Evolutionary conservation across 2,329 filamentous ascomycete genomes (phyloP), one percentile per base, ranked within the genome.

Genomic region (Ophiocordyceps australis): DNA sequence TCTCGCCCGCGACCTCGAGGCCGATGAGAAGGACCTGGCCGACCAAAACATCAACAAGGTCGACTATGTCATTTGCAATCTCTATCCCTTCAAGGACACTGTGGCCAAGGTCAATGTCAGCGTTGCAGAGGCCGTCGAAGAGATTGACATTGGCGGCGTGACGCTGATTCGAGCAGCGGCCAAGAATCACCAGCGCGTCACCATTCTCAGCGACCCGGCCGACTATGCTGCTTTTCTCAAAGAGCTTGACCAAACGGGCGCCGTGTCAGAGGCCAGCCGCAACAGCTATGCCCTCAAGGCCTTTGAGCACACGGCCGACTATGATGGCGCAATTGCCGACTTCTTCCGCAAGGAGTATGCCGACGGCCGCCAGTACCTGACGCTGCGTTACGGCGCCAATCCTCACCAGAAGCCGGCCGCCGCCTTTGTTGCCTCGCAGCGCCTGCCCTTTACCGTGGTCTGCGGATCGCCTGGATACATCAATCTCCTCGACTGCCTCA

Each of bases 331-430:
- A 40, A 98, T 98, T 49, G 77, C 86, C 19, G 80, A 80, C 44
- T 98, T 93, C 64, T 98, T 98, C 73, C 78, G 89, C 49, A 86
- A 91, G 65, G 76, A 92, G 57, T 98, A 95, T 47, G 83, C 89
- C 30, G 72, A 74, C 35, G 85, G 85, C 36, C 55, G 71, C 35
- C 81, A 94, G 57, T 74, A 92, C 53, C 47, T 91, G 32, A 61
- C 81, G 31, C 74, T 98, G 35, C 77, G 89, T 41, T 98, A 98
- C 51, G 89, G 89, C 33, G 80, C 82, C 43, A 98, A 98, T 62
- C 89, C 89, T 17, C 89, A 98, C 58, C 89, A 98, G 60, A 95
- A 94, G 65, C 85, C 86, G 23, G 89, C 89, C 17, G 72, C 83
- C 13, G 85, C 86, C 27, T 94, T 71, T 50, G 69, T 76, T 38